Evolutionary conservation across 495 filamentous ascomycete species (phyloP).

Genomic region (Opeltia flavorubescens): DNA sequence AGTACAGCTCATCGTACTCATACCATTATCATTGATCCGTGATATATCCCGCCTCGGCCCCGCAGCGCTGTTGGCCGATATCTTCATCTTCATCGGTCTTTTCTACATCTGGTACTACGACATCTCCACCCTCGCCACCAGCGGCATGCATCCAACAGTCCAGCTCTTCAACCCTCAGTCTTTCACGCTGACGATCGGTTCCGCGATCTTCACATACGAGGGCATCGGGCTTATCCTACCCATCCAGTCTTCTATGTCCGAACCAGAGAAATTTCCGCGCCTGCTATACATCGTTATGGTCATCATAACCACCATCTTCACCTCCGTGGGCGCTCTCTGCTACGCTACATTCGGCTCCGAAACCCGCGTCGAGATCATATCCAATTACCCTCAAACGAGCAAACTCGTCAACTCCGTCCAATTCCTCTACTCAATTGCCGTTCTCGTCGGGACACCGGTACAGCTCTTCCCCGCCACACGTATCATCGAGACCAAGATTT

Average conservation of each 20-base stretch:
- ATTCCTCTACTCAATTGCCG: slow-evolving; percentile 49
- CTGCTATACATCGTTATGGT: slow-evolving; percentile 45
- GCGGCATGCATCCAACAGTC: slow-evolving; percentile 35
- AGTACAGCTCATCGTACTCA: slow-evolving; percentile 38
- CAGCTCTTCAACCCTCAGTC: slow-evolving; percentile 44
- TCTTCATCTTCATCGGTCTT: slow-evolving; percentile 48
- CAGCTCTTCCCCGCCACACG: slow-evolving; percentile 51
- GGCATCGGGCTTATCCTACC: slow-evolving; percentile 53
- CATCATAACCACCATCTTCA: slow-evolving; percentile 49
- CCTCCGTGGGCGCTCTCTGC: slow-evolving; percentile 46
- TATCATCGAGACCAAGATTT: slow-evolving; percentile 42
- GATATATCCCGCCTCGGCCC: slow-evolving; percentile 51
- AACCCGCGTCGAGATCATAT: slow-evolving; percentile 48
- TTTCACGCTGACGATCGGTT: slow-evolving; percentile 49
- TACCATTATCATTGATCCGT: slow-evolving; percentile 46
- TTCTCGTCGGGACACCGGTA: slow-evolving; percentile 46
- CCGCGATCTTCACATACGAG: slow-evolving; percentile 54
- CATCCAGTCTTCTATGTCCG: slow-evolving; percentile 47
- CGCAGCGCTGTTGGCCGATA: slow-evolving; percentile 44
- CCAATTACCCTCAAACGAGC: slow-evolving; percentile 47
- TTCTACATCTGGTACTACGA: slow-evolving; percentile 51
- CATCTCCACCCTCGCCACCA: slow-evolving; percentile 29
- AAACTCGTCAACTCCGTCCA: slow-evolving; percentile 52
- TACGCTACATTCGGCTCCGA: slow-evolving; percentile 47
- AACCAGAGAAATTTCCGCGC: slow-evolving; percentile 42